Base-by-base conservation (phyloP, 2,329 filamentous ascomycete species). In the Colletotrichum navitas region DNA sequence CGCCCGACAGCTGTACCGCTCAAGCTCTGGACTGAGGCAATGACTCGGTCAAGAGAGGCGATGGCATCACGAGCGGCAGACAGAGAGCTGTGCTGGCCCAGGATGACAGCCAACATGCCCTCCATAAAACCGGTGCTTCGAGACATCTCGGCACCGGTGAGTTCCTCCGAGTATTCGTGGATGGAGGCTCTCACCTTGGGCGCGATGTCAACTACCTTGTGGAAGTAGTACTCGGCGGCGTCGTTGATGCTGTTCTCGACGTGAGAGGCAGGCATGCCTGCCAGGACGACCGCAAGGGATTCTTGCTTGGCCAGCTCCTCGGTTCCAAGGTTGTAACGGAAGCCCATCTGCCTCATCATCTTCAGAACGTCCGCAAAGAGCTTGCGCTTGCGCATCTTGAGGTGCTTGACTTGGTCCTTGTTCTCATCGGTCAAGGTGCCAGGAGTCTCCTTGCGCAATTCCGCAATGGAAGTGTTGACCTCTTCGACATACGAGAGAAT, bases 351-450 rank as follows among this genome's bases (percentile, higher is more conserved):
- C 45, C 94, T 90, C 36, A 98, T 84, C 29, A 91, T 89, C 77
- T 93, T 95, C 74, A 99, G 84, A 0, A 93, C 95, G 76, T 98
- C 95, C 0, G 94, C 93, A 76, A 97, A 96, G 18, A 98, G 87
- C 76, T 94, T 95, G 54, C 94, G 90, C 83, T 99, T 99, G 76
- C 94, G 89, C 3, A 90, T 91, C 84, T 98, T 98, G 75, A 98
- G 89, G 79, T 98, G 94, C 80, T 97, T 95, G 72, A 98, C 90
- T 21, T 88, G 81, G 14, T 91, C 88, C 78, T 95, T 95, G 80
- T 96, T 98, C 54, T 97, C 95, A 34, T 97, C 93, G 0, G 89
- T 97, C 56, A 97, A 83, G n/a, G 87, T 86, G 0, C 88, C 85
- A 0, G 96, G 96, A 0, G 96, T 99, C 74, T 94, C 92, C 71